A percentile compares a stretch with the other conserved stretches of the same genome.
phyloP scores from a whole-genome alignment of 2,329 filamentous ascomycete genomes.

The Talaromyces sp. region DNA sequence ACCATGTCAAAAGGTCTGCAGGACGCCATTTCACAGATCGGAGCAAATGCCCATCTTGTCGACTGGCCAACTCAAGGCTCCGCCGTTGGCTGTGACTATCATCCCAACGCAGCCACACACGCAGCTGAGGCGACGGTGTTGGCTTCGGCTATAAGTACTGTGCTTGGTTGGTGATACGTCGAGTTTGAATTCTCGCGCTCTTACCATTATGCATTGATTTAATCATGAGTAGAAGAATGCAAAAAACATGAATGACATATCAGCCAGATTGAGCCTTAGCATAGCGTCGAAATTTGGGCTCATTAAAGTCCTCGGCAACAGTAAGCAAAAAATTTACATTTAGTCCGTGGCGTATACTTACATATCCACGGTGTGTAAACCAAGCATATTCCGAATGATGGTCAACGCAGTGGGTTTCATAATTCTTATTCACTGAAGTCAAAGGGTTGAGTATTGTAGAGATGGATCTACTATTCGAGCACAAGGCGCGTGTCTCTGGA shows the following conservation, averaged over 20 bases:
- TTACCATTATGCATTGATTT: neutral
- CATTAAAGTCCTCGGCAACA: too few relatives aligned
- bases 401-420: too few relatives aligned
- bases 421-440: too few relatives aligned
- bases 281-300: neutral
- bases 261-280: neutral
- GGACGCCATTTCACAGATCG: conserved; percentile 2
- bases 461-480: too few relatives aligned
- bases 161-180: neutral
- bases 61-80: conserved; percentile 14
- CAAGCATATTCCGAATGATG: too few relatives aligned
- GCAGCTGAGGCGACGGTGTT: conserved; percentile 3
- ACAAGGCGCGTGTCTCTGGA: too few relatives aligned
- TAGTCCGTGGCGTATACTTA: too few relatives aligned
- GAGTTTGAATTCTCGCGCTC: neutral
- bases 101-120: conserved; percentile 12
- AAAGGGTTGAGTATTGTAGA: too few relatives aligned
- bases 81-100: conserved; percentile 10
- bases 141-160: conserved; percentile 1
- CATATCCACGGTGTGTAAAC: too few relatives aligned
- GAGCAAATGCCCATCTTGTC: conserved; percentile 9
- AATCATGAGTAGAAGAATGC: neutral
- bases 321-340: too few relatives aligned
- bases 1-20: conserved; percentile 4
- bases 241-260: neutral